Evolutionary conservation across 306 rosid species (phyloP), one percentile per base, ranked within the genome.

Genomic region (Abrus pulchellus): DNA sequence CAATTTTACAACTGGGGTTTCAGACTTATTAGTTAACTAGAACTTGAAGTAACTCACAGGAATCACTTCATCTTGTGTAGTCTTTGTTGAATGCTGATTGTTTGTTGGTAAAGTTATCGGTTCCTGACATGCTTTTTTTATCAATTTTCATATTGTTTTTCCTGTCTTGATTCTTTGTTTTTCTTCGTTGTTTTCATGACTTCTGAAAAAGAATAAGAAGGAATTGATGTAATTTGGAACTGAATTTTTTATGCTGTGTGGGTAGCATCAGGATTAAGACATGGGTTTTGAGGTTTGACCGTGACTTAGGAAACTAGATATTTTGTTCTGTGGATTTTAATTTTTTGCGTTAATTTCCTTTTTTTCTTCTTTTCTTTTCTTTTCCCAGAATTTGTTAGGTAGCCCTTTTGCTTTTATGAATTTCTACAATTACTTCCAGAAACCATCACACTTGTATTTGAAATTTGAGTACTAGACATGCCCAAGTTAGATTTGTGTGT

Each of bases 91-190:
- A 60, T 49, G 33, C 55, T 71, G 14, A 38, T 29, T 45, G 28
- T 70, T 48, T n/a, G 27, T 61, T 71, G 78, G 64, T 70, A 60
- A 79, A 48, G 83, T 66, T 7, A 28, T 29, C 14, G n/a, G 1
- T 47, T 72, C 60, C 33, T 71, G 20, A 0, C 7, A 38, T 50
- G n/a, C 4, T 50, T 60, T 68, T 68, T 14, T 64, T 34, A 50
- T 78, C 48, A 34, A 36, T 50, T 47, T 50, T 78, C 59, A 6
- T 34, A 8, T 76, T 76, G 38, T 20, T 70, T 52, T 69, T 12
- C 28, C 4, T 59, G 14, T 41, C 8, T 45, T 60, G 10, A 10
- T 28, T 76, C 30, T 65, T 68, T 27, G 75, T 5, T 53, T 80
- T 76, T 36, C 45, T 55, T 43, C 27, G 5, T 70, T 50, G 14